Base-by-base conservation (phyloP, 805 yeast species). In the Blastobotrys attinorum region DNA sequence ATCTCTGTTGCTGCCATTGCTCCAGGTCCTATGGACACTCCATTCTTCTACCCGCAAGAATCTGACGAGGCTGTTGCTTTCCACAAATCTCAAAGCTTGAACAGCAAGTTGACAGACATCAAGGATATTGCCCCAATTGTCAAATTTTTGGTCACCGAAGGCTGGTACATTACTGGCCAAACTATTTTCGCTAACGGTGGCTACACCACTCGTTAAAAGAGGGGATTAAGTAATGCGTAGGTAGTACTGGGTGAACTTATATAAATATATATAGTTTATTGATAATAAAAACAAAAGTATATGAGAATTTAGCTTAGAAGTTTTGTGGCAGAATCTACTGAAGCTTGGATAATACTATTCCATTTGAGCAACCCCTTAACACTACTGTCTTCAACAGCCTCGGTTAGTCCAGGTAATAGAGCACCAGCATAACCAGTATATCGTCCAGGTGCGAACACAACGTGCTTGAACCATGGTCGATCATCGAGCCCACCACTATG, bases 1-100 rank as follows among this genome's bases (percentile, higher is more conserved):
- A 85, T 85, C 20, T 70, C 87, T 50, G 86, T 79, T 44, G 82
- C 79, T 61, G 70, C 79, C 20, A 71, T 82, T n/a, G 77, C 82
- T 15, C 90, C 89, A 21, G 90, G 90, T 17, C 83, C 83, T 60
- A 78, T 81, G 51, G 75, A 71, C 45, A 79, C 87, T 6, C 81
- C 79, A 23, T 67, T 82, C 81, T 79, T 80, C 58, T 77, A 78
- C 53, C 75, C 76, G 15, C 80, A 76, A 61, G 85, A 79, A 60
- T 65, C 68, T 20, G 61, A 66, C 13, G 75, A 68, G 25, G 72
- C 73, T 45, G 69, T 79, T 45, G 77, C 63, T 23, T 79, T 61
- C 58, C 76, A 71, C 65, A 78, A 77, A 62, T 62, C 76, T n/a
- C 69, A 63, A 48, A 73, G 73, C n/a, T 49, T 71, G 41, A 65